Evolutionary conservation across 129 eudicot genomes (phyloP).

Genomic region (Arctium minus): DNA sequence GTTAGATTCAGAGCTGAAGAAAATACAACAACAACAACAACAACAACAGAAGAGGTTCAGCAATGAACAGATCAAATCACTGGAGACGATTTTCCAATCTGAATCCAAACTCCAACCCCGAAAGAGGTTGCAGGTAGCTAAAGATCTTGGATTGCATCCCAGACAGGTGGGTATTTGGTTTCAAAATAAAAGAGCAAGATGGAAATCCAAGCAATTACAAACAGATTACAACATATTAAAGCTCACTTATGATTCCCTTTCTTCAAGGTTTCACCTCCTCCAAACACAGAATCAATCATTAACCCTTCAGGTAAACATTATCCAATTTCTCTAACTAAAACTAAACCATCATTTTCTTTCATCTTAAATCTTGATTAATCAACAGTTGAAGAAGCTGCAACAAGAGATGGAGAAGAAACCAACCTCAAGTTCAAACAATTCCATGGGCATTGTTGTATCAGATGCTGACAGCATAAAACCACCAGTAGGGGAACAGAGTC

Average conservation of each 20-base stretch:
- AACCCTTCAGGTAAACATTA: conserved; percentile 35
- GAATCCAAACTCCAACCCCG: conserved; percentile 64
- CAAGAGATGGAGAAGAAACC: conserved; percentile 23
- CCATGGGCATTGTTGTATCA: conserved; percentile 24
- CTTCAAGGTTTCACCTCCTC: conserved; percentile 43
- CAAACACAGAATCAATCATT: conserved; percentile 53
- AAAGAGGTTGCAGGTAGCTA: conserved; percentile 59
- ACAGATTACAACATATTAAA: conserved; percentile 38
- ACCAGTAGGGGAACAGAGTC: conserved; percentile 17
- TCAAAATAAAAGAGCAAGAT: conserved; percentile 75
- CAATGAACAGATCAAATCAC: conserved; percentile 55
- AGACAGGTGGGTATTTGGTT: conserved; percentile 81
- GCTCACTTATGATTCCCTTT: conserved; percentile 45
- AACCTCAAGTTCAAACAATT: not conserved
- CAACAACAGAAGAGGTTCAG: conserved; percentile 53
- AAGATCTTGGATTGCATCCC: conserved; percentile 63
- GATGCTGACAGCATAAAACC: conserved; percentile 45
- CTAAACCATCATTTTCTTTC: no score
- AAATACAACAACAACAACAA: not conserved
- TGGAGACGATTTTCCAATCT: conserved; percentile 50
- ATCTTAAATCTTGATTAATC: not conserved
- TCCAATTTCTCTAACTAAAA: no score
- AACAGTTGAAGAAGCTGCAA: conserved; percentile 49
- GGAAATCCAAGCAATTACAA: conserved; percentile 68
- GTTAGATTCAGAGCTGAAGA: conserved; percentile 11